Percentiles rank a stretch among this genome's conserved stretches.
Conservation (phyloP, 306 rosid genomes). For the Begonia fuchsioides region DNA sequence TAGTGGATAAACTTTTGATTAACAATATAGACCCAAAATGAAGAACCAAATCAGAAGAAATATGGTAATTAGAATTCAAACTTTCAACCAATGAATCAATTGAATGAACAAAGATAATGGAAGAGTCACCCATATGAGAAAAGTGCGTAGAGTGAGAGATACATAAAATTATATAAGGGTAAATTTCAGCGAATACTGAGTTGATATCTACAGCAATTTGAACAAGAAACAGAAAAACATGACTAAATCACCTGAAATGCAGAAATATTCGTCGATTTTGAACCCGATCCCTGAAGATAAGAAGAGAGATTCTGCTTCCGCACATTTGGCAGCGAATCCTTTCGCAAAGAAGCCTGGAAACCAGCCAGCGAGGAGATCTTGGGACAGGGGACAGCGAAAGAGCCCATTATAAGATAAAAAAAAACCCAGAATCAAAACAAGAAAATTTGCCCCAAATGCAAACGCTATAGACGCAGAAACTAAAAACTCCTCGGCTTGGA, state of each 20-base stretch:
- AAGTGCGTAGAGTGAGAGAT: not conserved
- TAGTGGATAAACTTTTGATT: no score
- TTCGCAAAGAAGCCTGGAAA: not conserved
- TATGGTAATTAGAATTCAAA: not conserved
- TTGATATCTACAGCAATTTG: not conserved
- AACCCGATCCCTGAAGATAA: not conserved
- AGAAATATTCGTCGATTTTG: not conserved
- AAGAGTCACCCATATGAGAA: not conserved
- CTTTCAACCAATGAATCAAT: not conserved
- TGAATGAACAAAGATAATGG: not conserved
- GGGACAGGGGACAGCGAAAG: conserved; percentile 38
- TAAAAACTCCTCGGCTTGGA: no score
- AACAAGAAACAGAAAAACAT: not conserved
- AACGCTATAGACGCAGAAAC: no score
- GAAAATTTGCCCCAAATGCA: not conserved
- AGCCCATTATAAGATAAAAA: conserved; percentile 21
- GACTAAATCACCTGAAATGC: not conserved
- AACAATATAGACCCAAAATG: no score
- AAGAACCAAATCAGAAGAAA: no score
- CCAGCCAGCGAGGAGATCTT: conserved; percentile 16
- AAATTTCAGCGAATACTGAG: not conserved
- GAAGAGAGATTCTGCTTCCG: not conserved
- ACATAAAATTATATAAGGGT: no score
- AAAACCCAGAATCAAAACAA: conserved; percentile 13
- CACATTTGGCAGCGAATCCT: not conserved